Base-by-base conservation (phyloP, 2,329 filamentous ascomycete species). In the Diaporthe vaccinii region DNA sequence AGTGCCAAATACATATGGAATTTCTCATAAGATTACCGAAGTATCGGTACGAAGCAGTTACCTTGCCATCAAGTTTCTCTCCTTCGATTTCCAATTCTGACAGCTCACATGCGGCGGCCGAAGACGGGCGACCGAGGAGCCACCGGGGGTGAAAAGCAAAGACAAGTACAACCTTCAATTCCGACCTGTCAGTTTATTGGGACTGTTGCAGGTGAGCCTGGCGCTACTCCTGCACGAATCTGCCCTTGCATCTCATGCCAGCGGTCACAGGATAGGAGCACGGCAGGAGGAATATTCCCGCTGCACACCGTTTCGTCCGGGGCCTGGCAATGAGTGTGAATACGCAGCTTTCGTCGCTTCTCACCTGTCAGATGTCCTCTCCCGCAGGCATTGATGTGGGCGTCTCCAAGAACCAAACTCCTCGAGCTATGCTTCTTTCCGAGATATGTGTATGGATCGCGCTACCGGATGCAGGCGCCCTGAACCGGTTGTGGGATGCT, bases 11-110 rank as follows among this genome's bases (percentile, higher is more conserved):
- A 25, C 22, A 69, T 20, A 51, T 51, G 17, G 20, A 12, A n/a
- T 55, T 25, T 44, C 10, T 17, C n/a, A 41, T 14, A 8, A 22
- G 15, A 31, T 10, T 17, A 62, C 31, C 28, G n/a, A 57, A 72
- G 59, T 68, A 65, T 65, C 49, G 59, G 51, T 73, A 75, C 74
- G 36, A 73, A 49, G 22, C 39, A 46, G 53, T 14, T 68, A 75
- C 74, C 28, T 61, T n/a, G 36, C 28, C 9, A 22, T n/a, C 14
- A 67, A 46, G 69, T 75, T 31, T 53, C 59, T 41, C 34, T 20
- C 22, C 31, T 22, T 22, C 31, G 69, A 67, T 28, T 65, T 36
- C 25, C 8, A 20, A 31, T 55, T 73, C 28, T 73, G 74, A 75
- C 51, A 59, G 14, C 53, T 73, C 61, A 51, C n/a, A 55, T 68